phyloP scores from a whole-genome alignment of 2,329 filamentous ascomycete species.

The Colletotrichum liriopes region DNA sequence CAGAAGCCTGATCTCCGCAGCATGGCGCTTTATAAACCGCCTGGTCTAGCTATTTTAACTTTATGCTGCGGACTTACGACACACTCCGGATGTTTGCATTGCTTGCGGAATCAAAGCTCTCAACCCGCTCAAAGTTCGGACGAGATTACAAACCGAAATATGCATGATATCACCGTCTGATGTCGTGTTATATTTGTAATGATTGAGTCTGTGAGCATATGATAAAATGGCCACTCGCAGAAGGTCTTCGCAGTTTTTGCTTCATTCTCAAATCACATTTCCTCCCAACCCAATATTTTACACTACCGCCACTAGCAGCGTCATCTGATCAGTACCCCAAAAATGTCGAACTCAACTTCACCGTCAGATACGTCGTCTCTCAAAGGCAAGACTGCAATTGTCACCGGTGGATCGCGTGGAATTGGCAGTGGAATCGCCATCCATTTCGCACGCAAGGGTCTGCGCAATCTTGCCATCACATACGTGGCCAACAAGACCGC shows the following conservation, averaged over 20 bases:
- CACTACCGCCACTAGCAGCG: too few species aligned
- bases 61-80: too few species aligned
- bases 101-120: too few species aligned
- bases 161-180: background rate
- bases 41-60: too few species aligned
- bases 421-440: constrained; percentile 18
- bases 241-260: background rate
- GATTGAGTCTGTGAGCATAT: too few species aligned
- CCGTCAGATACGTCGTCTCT: constrained; percentile 13
- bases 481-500: constrained; percentile 14
- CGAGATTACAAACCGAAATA: background rate
- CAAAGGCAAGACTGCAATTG: constrained; percentile 5
- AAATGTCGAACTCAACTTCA: background rate
- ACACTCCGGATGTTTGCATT: too few species aligned
- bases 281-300: background rate
- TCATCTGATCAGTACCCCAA: too few species aligned
- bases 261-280: background rate
- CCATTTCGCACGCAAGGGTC: constrained; percentile 19
- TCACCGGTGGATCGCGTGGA: constrained; percentile 26
- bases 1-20: too few species aligned
- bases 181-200: too few species aligned
- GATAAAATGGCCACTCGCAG: too few species aligned
- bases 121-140: background rate
- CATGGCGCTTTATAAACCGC: too few species aligned
- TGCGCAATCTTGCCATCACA: constrained; percentile 27